Percentiles rank a stretch among this genome's conserved stretches.
Evolutionary conservation across 257 asterid species (phyloP).

Genomic region (Prunella vulgaris): DNA sequence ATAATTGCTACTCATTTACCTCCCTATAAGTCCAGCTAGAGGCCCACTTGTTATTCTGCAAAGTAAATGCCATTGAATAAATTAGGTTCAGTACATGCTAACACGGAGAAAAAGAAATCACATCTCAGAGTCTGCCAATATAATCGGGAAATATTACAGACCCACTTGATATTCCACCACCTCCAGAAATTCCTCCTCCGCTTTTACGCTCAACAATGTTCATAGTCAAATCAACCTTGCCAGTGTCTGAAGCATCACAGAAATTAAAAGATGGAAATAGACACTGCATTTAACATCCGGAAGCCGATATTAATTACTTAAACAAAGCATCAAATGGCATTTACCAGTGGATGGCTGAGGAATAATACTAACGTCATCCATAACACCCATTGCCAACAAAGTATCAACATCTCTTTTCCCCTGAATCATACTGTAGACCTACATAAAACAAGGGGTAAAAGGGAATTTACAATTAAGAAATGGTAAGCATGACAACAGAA

Average conservation of each 20-base stretch:
- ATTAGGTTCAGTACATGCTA: conserved; percentile 4
- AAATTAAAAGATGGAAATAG: conserved; percentile 12
- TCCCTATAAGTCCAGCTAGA: conserved; percentile 93
- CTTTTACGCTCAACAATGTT: conserved; percentile 94
- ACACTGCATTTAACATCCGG: conserved; percentile 4
- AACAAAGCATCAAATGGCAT: conserved; percentile 23
- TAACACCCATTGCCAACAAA: conserved; percentile 87
- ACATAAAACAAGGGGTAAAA: conserved; percentile 15
- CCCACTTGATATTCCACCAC: conserved; percentile 99
- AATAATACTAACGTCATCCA: conserved; percentile 94
- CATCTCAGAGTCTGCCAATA: conserved; percentile 3
- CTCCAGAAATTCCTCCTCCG: conserved; percentile 87
- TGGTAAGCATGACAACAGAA: conserved; percentile 4
- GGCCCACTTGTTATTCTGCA: conserved; percentile 96
- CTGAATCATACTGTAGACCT: conserved; percentile 99
- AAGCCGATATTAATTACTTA: conserved; percentile 18
- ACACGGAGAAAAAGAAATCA: neutral
- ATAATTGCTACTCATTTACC: conserved; percentile 39
- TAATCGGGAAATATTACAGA: conserved; percentile 34
- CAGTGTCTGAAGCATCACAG: conserved; percentile 49
- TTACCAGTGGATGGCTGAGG: conserved; percentile 98
- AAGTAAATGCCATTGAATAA: conserved; percentile 14
- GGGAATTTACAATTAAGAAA: neutral
- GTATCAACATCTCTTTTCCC: conserved; percentile 97
- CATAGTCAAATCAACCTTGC: conserved; percentile 89